phyloP scores from a whole-genome alignment of 1,284 basidiomycete species.

The Sporisorium exsertum region DNA sequence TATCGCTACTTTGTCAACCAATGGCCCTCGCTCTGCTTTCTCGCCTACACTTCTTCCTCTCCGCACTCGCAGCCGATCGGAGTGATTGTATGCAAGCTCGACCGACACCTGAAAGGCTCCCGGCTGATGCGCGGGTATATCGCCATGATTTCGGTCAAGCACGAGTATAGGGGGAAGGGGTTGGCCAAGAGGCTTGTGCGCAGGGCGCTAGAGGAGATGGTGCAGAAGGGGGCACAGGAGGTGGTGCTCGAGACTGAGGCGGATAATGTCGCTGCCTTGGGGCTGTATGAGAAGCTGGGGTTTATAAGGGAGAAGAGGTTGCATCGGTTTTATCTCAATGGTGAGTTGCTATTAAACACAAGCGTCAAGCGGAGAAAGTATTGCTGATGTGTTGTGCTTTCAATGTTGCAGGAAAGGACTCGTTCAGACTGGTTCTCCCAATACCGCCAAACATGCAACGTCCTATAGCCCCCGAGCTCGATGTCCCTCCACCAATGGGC shows the following conservation, averaged over 20 bases:
- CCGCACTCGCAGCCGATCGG: constrained; percentile 70
- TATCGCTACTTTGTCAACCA: constrained; percentile 79
- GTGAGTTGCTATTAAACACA: constrained; percentile 8
- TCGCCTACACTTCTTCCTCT: constrained; percentile 71
- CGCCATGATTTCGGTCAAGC: constrained; percentile 80
- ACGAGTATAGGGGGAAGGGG: constrained; percentile 73
- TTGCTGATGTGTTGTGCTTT: neutral
- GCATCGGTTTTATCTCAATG: constrained; percentile 94
- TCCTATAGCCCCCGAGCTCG: constrained; percentile 12
- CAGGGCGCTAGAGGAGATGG: constrained; percentile 84
- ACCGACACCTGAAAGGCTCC: constrained; percentile 75
- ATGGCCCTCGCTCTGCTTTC: constrained; percentile 93
- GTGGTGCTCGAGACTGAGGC: constrained; percentile 96
- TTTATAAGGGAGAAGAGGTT: constrained; percentile 96
- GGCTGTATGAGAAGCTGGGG: constrained; percentile 89
- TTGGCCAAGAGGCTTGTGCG: constrained; percentile 62
- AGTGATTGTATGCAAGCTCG: constrained; percentile 95
- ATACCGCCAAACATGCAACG: constrained; percentile 24
- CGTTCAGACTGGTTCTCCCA: constrained; percentile 60
- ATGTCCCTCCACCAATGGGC: constrained; percentile 18
- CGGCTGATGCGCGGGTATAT: constrained; percentile 90
- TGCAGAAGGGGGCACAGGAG: constrained; percentile 82
- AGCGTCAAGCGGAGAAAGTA: no score
- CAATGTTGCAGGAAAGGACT: constrained; percentile 53
- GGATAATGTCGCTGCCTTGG: constrained; percentile 87